phyloP scores from a whole-genome alignment of 2,329 filamentous ascomycete genomes.

The Colletotrichum falcatum region DNA sequence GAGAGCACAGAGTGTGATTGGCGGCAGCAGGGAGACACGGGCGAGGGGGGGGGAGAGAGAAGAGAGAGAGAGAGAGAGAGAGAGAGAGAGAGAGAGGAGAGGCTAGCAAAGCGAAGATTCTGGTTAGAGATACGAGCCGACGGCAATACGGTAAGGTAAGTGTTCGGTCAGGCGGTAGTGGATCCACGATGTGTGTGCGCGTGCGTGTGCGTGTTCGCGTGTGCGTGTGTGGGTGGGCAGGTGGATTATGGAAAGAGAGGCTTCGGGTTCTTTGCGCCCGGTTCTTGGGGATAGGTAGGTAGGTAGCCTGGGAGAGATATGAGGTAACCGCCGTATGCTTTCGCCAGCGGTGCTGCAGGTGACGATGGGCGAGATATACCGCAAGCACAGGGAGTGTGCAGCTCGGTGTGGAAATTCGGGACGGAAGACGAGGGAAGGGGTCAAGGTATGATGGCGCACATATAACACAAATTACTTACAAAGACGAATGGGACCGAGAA shows the following conservation, averaged over 20 bases:
- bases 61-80: not conserved
- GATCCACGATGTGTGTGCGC: constrained; percentile 33
- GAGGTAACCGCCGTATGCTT: constrained; percentile 16
- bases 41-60: not conserved
- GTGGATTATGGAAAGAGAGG: constrained; percentile 25
- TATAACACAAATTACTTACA: constrained; percentile 37
- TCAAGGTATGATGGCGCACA: constrained; percentile 6
- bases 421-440: constrained; percentile 9
- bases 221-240: constrained; percentile 13
- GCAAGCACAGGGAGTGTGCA: constrained; percentile 30
- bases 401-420: constrained; percentile 36
- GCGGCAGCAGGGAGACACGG: constrained; percentile 28
- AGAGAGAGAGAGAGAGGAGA: constrained; percentile 15
- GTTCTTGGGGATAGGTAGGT: constrained; percentile 21
- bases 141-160: constrained; percentile 22
- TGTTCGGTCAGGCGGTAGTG: constrained; percentile 30
- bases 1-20: constrained; percentile 23
- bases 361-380: constrained; percentile 37
- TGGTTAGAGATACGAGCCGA: constrained; percentile 28
- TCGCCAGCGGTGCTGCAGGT: constrained; percentile 10
- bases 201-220: not conserved
- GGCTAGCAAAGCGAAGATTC: constrained; percentile 33
- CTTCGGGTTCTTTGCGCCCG: constrained; percentile 30
- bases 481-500: constrained; percentile 9
- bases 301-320: constrained; percentile 18